phyloP scores from a whole-genome alignment of 2,329 filamentous ascomycete genomes.

The Metarhizium guizhouense region DNA sequence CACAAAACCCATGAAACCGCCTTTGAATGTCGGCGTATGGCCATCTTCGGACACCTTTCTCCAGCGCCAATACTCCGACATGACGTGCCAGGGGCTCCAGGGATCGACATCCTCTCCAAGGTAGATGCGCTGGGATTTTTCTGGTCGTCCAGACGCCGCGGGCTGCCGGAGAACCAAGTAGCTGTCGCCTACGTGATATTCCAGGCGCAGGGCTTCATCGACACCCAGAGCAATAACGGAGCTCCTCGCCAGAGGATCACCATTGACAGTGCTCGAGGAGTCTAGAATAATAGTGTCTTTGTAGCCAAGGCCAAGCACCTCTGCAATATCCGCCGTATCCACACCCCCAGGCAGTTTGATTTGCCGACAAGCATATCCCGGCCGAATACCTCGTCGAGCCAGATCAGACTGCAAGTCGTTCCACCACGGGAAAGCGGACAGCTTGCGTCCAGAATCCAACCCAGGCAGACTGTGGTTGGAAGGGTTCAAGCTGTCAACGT shows the following conservation, averaged over 20 bases:
- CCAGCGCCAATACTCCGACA: constrained; percentile 34
- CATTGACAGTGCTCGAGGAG: constrained; percentile 44
- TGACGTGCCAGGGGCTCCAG: constrained; percentile 39
- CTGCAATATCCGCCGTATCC: constrained; percentile 45
- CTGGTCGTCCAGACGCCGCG: constrained; percentile 6
- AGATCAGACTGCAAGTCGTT: constrained; percentile 15
- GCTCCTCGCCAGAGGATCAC: constrained; percentile 40
- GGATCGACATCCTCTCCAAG: constrained; percentile 16
- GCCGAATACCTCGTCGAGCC: constrained; percentile 19
- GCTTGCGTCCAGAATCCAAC: constrained; percentile 12
- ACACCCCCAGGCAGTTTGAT: constrained; percentile 36
- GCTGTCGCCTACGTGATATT: constrained; percentile 44
- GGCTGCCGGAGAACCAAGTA: constrained; percentile 22
- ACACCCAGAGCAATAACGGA: constrained; percentile 67
- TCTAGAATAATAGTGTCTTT: constrained; percentile 48
- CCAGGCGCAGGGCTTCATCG: constrained; percentile 44
- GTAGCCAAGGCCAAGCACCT: constrained; percentile 32
- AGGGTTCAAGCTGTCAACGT: constrained; percentile 15
- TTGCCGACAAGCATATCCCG: constrained; percentile 29
- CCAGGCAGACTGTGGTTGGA: constrained; percentile 5
- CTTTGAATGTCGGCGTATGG: constrained; percentile 54
- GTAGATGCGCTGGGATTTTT: constrained; percentile 18
- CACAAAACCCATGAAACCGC: constrained; percentile 75
- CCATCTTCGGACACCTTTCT: constrained; percentile 14
- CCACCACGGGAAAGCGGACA: constrained; percentile 14